Percentiles rank a stretch among this genome's conserved stretches.
Conservation (phyloP, 1,139 yeast genomes). For the Yamadazyma dushanensis region DNA sequence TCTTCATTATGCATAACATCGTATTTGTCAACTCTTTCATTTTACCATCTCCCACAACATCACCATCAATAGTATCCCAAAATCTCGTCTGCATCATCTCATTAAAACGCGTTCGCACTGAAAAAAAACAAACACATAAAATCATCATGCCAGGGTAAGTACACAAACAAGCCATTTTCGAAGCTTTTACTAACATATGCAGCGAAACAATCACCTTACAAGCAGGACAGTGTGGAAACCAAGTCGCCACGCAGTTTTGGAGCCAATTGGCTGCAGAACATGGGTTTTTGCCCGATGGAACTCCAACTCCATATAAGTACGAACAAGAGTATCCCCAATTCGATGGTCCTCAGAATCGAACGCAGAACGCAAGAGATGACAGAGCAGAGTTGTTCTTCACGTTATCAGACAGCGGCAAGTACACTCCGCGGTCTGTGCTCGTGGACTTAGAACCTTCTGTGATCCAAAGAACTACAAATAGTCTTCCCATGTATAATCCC, state of each 20-base stretch:
- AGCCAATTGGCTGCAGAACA: slow-evolving; percentile 85
- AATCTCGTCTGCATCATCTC: neutral
- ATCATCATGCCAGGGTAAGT: slow-evolving; percentile 32
- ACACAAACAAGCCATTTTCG: neutral
- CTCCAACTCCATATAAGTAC: slow-evolving; percentile 28
- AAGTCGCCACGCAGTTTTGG: slow-evolving; percentile 94
- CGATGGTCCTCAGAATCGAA: slow-evolving; percentile 14
- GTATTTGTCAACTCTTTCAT: too few species aligned
- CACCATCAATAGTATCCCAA: too few species aligned
- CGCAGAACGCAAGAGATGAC: slow-evolving; percentile 52
- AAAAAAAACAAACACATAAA: slow-evolving; percentile 7
- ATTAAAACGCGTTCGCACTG: neutral
- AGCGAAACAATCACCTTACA: slow-evolving; percentile 46
- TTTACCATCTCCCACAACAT: too few species aligned
- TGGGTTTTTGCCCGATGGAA: slow-evolving; percentile 79
- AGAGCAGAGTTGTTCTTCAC: slow-evolving; percentile 85
- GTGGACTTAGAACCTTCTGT: slow-evolving; percentile 93
- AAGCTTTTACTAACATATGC: slow-evolving; percentile 27
- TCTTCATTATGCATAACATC: too few species aligned
- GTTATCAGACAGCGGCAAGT: slow-evolving; percentile 66
- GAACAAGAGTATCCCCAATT: slow-evolving; percentile 20
- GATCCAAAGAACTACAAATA: slow-evolving; percentile 58
- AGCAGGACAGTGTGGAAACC: slow-evolving; percentile 94
- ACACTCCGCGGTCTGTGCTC: slow-evolving; percentile 84
- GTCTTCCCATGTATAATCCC: slow-evolving; percentile 76